These are phyloP conservation scores for Aspergillus ostianus DNA, from an alignment of 495 filamentous ascomycete genomes.

Conservation along the genomic window DNA sequence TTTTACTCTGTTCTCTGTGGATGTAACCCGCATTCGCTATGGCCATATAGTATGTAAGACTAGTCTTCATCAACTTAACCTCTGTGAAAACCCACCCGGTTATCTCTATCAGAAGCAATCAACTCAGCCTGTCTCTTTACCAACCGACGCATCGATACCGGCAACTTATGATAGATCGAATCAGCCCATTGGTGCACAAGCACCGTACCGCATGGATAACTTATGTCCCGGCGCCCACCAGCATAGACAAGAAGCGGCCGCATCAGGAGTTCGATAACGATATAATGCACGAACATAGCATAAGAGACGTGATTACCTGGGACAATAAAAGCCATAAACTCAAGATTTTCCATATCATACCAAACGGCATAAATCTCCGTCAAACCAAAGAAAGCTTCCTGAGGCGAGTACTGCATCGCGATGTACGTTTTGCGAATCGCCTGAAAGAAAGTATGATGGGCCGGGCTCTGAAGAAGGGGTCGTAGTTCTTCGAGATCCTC, in stretches of 20 bases:
- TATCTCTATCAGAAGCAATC: neutral
- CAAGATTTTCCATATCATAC: conserved; percentile 47
- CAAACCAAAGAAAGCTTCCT: conserved; percentile 31
- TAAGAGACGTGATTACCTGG: conserved; percentile 45
- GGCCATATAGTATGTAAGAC: too few relatives aligned
- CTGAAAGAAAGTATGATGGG: conserved; percentile 19
- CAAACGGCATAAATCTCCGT: conserved; percentile 34
- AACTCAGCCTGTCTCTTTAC: conserved; percentile 3
- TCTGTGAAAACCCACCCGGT: too few relatives aligned
- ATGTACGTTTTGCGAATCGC: conserved; percentile 18
- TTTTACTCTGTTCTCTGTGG: too few relatives aligned
- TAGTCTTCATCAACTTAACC: too few relatives aligned
- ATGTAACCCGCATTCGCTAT: too few relatives aligned
- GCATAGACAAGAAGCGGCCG: conserved; percentile 25
- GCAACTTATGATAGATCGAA: conserved; percentile 16
- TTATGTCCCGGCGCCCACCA: conserved; percentile 1
- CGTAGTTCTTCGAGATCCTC: neutral
- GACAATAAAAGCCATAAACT: conserved; percentile 54
- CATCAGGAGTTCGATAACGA: conserved; percentile 58
- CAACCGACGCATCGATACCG: conserved; percentile 9
- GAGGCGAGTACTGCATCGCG: conserved; percentile 22
- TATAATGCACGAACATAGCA: conserved; percentile 58
- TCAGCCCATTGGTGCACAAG: conserved; percentile 19
- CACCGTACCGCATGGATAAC: conserved; percentile 5
- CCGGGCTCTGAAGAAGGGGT: conserved; percentile 4